These are phyloP conservation scores for Artemisia argyi DNA, from an alignment of 129 eudicot species.

Conservation along the genomic window DNA sequence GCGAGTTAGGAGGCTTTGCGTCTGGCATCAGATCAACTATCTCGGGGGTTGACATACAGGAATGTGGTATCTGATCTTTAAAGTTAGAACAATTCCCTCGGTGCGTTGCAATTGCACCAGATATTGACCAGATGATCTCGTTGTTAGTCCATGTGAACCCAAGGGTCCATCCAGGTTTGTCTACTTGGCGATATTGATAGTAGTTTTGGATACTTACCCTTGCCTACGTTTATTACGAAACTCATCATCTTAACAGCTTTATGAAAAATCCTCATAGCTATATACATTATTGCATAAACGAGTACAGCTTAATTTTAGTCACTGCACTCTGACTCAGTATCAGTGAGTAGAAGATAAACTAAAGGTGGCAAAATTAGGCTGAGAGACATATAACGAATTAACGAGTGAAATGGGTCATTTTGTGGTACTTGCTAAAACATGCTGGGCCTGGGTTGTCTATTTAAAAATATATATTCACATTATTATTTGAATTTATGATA, in stretches of 20 bases:
- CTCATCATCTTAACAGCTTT: too few relatives aligned
- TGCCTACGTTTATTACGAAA: constrained; percentile 38
- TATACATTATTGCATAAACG: too few relatives aligned
- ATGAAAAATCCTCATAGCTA: neutral
- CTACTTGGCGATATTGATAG: constrained; percentile 62
- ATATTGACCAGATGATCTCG: constrained; percentile 70
- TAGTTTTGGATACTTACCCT: constrained; percentile 78
- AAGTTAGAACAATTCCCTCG: constrained; percentile 62
- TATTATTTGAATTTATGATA: too few relatives aligned
- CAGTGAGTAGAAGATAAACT: too few relatives aligned
- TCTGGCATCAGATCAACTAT: constrained; percentile 58
- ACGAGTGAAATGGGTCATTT: too few relatives aligned
- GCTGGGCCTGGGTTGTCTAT: too few relatives aligned
- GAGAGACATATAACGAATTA: too few relatives aligned
- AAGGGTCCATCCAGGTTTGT: constrained; percentile 63
- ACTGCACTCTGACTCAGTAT: too few relatives aligned
- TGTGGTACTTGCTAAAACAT: too few relatives aligned
- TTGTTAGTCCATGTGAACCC: constrained; percentile 64
- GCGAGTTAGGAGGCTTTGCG: constrained; percentile 32
- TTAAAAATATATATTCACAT: too few relatives aligned
- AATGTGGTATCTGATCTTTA: constrained; percentile 51
- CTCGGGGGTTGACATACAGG: constrained; percentile 48
- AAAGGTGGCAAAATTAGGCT: too few relatives aligned
- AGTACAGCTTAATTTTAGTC: too few relatives aligned
- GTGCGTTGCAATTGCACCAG: constrained; percentile 62